phyloP scores from a whole-genome alignment of 768 basidiomycete species.

The Mycena galopus region DNA sequence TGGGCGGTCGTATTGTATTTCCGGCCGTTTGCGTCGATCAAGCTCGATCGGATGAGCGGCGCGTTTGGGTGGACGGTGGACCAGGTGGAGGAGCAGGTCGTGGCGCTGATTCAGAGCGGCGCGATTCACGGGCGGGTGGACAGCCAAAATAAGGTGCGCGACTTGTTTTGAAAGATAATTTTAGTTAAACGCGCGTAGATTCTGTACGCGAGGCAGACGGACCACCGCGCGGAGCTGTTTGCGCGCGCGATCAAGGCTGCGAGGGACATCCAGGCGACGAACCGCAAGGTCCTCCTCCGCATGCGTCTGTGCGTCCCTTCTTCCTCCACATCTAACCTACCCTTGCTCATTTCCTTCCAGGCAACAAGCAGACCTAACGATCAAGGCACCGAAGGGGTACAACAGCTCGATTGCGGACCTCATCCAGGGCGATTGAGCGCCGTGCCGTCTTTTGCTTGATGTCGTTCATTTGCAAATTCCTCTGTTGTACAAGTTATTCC shows the following conservation, averaged over 20 bases:
- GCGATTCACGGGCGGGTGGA: conserved; percentile 88
- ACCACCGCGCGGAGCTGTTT: conserved; percentile 84
- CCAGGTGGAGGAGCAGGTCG: conserved; percentile 80
- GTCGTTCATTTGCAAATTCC: neutral
- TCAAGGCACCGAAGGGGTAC: conserved; percentile 71
- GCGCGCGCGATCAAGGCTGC: conserved; percentile 81
- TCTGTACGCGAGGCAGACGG: conserved; percentile 81
- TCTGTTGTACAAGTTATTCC: neutral
- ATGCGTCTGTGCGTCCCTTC: conserved; percentile 83
- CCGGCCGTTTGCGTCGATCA: conserved; percentile 89
- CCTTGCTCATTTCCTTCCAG: conserved; percentile 50
- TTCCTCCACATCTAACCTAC: neutral
- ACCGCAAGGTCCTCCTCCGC: conserved; percentile 83
- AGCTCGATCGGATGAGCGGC: conserved; percentile 84
- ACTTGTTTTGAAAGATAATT: neutral
- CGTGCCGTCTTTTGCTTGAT: neutral
- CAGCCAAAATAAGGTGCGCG: conserved; percentile 84
- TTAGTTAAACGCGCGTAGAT: conserved; percentile 61
- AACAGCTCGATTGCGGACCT: conserved; percentile 25
- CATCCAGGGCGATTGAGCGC: conserved; percentile 22
- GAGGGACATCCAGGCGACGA: conserved; percentile 76
- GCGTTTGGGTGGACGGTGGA: conserved; percentile 89
- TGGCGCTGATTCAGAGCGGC: conserved; percentile 81
- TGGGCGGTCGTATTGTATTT: conserved; percentile 90
- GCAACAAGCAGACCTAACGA: conserved; percentile 84